Evolutionary conservation across 108 stramenopile genomes (phyloP), one percentile per base, ranked within the genome.

Genomic region (Skeletonema tropicum): DNA sequence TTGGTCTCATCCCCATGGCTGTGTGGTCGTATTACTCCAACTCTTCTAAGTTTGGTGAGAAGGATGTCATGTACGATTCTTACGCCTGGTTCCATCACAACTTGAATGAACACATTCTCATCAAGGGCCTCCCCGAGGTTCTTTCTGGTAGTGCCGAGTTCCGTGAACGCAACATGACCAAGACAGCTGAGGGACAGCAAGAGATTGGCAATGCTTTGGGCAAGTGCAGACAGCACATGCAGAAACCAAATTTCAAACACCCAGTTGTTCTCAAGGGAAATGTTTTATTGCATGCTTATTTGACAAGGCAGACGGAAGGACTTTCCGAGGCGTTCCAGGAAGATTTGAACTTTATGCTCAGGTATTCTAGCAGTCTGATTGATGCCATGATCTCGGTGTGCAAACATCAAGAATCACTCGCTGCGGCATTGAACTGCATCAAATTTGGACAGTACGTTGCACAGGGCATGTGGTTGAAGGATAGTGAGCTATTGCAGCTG

Each of bases 51-150:
- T 98, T 89, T 77, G 97, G 97, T 13, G 98, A 99, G 84, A 99
- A 97, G 80, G 94, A 97, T 75, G 96, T 99, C 79, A 97, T 97
- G 96, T 98, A 98, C 87, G 94, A 97, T 73, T 95, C 97, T 33
- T 99, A 98, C 78, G 86, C 90, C 6, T 97, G 95, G 94, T 97
- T 87, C 82, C 94, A 98, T 73, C 88, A 97, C 73, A 86, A 90
- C 17, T 78, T 98, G 19, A 86, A 87, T 66, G 92, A 93, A 35
- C 87, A 89, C 76, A 89, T 88, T 21, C 66, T 89, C 17, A 75
- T 89, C 38, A 92, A 92, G 77, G 74, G 82, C 45, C 80, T 98
- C 9, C 94, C 93, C 10, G 97, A 96, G 83, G 75, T 87, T 12
- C 74, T 97, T 61, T 92, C 94, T 8, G 95, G 92, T 2, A 86